A percentile compares a stretch with the other conserved stretches of the same genome.
Conservation (phyloP, 2,329 filamentous ascomycete species). For the Xylariaceae sp. region DNA sequence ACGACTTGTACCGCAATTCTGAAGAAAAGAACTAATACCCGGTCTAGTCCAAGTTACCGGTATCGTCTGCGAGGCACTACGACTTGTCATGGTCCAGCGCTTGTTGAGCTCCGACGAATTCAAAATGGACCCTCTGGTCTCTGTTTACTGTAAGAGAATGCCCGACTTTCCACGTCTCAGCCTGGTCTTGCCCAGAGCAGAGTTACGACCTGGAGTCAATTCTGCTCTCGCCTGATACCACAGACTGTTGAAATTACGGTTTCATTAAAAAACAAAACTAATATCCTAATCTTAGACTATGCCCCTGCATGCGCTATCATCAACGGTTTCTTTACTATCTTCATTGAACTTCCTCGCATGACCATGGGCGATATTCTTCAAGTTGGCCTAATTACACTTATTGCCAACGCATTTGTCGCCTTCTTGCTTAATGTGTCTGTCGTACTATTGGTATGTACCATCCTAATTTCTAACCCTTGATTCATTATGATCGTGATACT, state of each 20-base stretch:
- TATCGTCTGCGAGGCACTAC: conserved; percentile 80
- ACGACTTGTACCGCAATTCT: not conserved
- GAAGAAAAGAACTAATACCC: conserved; percentile 8
- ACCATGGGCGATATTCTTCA: conserved; percentile 69
- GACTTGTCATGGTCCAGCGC: conserved; percentile 86
- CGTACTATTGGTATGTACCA: conserved; percentile 75
- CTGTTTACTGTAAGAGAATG: conserved; percentile 46
- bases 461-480: not conserved
- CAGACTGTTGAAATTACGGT: not conserved
- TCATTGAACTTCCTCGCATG: conserved; percentile 72
- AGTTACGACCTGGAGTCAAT: not conserved
- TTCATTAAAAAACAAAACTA: conserved; percentile 3
- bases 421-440: conserved; percentile 85
- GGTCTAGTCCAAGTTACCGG: conserved; percentile 71
- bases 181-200: not conserved
- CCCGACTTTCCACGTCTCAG: not conserved
- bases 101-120: conserved; percentile 78
- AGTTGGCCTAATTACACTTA: conserved; percentile 68
- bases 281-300: conserved; percentile 68
- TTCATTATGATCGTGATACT: not conserved
- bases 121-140: conserved; percentile 90
- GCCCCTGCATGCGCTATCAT: conserved; percentile 84
- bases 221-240: not conserved
- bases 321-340: conserved; percentile 75
- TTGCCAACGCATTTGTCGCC: conserved; percentile 77